These are phyloP conservation scores for Capsicum rhomboideum DNA, from an alignment of 257 asterid genomes.

Conservation along the genomic window DNA sequence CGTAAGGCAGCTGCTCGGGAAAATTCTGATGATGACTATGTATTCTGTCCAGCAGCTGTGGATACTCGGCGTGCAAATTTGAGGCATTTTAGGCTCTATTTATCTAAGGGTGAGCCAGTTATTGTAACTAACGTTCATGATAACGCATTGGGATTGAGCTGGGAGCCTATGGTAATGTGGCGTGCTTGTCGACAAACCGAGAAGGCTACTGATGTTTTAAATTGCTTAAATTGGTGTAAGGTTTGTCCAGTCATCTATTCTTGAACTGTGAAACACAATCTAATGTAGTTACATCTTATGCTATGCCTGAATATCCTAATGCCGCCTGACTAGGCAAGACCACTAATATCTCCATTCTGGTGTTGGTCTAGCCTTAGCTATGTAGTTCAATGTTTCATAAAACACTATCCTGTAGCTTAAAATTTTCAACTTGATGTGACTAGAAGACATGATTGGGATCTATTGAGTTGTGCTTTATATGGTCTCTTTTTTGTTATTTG, in stretches of 20 bases:
- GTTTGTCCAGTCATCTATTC: neutral
- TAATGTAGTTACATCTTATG: neutral
- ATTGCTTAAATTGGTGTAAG: conserved; percentile 77
- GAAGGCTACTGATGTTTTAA: conserved; percentile 47
- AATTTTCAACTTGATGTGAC: neutral
- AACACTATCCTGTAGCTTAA: neutral
- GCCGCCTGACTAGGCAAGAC: neutral
- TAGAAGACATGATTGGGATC: neutral
- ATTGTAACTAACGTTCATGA: conserved; percentile 73
- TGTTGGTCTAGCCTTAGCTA: neutral
- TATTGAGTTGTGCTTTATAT: neutral
- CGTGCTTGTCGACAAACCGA: conserved; percentile 70
- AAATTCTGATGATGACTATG: conserved; percentile 44
- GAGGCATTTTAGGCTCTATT: conserved; percentile 70
- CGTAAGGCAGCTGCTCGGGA: conserved; percentile 56
- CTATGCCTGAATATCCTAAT: neutral
- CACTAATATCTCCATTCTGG: neutral
- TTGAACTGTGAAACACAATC: neutral
- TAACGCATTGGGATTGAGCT: conserved; percentile 72
- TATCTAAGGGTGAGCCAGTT: conserved; percentile 84
- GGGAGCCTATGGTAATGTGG: conserved; percentile 99
- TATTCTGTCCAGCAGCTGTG: conserved; percentile 62
- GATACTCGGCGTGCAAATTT: conserved; percentile 41
- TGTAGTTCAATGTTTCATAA: neutral
- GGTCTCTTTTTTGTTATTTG: neutral